phyloP scores from a whole-genome alignment of 805 yeast genomes.

The Komagataella mondaviorum region DNA sequence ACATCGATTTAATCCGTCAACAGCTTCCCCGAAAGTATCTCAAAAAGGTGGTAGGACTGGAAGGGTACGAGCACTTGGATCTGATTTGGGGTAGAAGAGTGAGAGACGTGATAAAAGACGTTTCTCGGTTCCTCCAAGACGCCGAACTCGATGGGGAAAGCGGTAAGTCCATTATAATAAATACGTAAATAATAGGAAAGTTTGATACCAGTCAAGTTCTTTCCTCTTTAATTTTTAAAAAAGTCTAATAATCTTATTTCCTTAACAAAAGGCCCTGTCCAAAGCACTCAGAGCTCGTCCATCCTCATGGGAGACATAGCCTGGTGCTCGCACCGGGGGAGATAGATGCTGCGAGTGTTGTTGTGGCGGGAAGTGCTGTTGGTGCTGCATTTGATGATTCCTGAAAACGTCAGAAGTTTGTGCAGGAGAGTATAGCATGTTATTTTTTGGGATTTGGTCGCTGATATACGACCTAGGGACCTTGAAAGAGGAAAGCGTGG shows the following conservation, averaged over 20 bases:
- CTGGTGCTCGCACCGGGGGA: background rate
- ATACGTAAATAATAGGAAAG: background rate
- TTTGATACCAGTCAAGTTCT: background rate
- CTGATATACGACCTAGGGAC: background rate
- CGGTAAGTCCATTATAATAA: background rate
- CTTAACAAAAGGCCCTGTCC: background rate
- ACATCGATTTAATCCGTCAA: conserved; percentile 57
- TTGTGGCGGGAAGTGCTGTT: background rate
- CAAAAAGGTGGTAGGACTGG: conserved; percentile 32
- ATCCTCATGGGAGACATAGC: background rate
- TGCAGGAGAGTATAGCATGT: background rate
- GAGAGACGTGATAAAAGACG: conserved; percentile 30
- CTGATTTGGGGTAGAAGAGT: conserved; percentile 83
- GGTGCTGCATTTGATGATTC: background rate
- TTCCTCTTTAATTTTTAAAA: background rate
- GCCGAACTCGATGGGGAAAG: background rate
- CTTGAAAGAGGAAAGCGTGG: background rate
- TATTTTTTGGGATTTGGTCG: background rate
- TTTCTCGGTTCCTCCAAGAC: conserved; percentile 19
- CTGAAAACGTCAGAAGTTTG: background rate
- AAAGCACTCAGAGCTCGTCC: background rate
- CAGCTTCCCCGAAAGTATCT: conserved; percentile 37
- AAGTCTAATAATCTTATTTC: background rate
- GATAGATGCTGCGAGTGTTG: background rate
- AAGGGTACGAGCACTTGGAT: conserved; percentile 78